A percentile compares a stretch with the other conserved stretches of the same genome.
Conservation (phyloP, 768 basidiomycete genomes). For the Chalciporus piperatus region DNA sequence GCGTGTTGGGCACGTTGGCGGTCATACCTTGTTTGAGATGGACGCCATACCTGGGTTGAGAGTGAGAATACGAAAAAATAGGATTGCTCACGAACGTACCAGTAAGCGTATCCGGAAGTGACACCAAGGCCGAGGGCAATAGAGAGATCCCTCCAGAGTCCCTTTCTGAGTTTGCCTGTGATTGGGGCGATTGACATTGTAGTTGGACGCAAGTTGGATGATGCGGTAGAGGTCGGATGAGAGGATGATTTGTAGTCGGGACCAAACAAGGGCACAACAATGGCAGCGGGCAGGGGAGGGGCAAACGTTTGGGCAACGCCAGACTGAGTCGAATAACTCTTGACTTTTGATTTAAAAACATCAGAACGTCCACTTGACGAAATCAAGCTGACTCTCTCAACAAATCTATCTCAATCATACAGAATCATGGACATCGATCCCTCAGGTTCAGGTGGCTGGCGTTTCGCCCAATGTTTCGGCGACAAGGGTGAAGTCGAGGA, state of each 20-base stretch:
- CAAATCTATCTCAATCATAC: not conserved
- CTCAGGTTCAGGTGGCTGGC: slow-evolving; percentile 86
- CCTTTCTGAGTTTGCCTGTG: slow-evolving; percentile 90
- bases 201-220: slow-evolving; percentile 19
- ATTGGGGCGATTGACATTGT: slow-evolving; percentile 87
- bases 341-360: slow-evolving; percentile 12
- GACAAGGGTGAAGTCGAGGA: slow-evolving; percentile 99
- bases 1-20: not conserved
- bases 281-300: slow-evolving; percentile 18
- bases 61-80: slow-evolving; percentile 27
- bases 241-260: slow-evolving; percentile 6
- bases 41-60: slow-evolving; percentile 60
- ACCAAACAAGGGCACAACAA: slow-evolving; percentile 34
- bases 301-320: slow-evolving; percentile 7
- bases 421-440: slow-evolving; percentile 79
- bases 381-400: slow-evolving; percentile 13
- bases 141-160: slow-evolving; percentile 82
- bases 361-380: slow-evolving; percentile 8
- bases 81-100: slow-evolving; percentile 50
- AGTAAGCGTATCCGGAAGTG: slow-evolving; percentile 74
- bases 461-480: slow-evolving; percentile 99
- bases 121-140: slow-evolving; percentile 75
- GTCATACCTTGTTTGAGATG: slow-evolving; percentile 74
- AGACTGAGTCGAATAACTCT: slow-evolving; percentile 13
- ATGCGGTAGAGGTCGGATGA: slow-evolving; percentile 30